Percentiles rank a stretch among this genome's conserved stretches.
Evolutionary conservation across 2,329 filamentous ascomycete genomes (phyloP).

Genomic region (Diaporthe nobilis): DNA sequence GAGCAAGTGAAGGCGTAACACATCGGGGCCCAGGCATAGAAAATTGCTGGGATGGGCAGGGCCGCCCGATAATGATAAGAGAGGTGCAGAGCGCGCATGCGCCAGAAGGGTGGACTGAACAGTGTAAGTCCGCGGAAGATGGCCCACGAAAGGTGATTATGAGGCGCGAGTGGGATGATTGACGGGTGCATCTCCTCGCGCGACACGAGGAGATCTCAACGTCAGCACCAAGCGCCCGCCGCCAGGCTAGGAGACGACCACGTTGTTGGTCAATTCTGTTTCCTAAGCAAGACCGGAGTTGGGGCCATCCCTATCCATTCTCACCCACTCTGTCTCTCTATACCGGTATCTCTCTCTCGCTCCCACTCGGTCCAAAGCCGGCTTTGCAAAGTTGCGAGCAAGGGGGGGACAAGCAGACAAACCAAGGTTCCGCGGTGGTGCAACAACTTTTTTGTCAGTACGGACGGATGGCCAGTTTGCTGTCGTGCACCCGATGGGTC

Average conservation of each 20-base stretch:
- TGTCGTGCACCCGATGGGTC: slow-evolving; percentile 20
- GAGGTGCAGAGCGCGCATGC: no score
- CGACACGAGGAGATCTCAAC: slow-evolving; percentile 21
- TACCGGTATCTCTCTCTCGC: neutral
- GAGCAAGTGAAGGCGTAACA: neutral
- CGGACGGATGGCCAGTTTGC: slow-evolving; percentile 8
- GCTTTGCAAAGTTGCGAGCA: neutral
- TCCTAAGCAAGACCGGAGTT: slow-evolving; percentile 14
- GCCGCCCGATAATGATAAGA: slow-evolving; percentile 5
- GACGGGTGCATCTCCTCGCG: slow-evolving; percentile 30
- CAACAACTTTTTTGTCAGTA: neutral
- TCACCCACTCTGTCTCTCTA: neutral
- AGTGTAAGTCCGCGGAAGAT: slow-evolving; percentile 23
- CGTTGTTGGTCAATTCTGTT: slow-evolving; percentile 28
- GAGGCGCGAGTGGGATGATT: slow-evolving; percentile 20
- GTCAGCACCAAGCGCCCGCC: slow-evolving; percentile 12
- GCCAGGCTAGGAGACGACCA: neutral
- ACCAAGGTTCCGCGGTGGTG: neutral
- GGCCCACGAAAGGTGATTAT: neutral
- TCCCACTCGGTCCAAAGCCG: slow-evolving; percentile 1
- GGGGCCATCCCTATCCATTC: neutral
- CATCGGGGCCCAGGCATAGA: neutral
- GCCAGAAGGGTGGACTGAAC: neutral
- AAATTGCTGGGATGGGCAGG: neutral
- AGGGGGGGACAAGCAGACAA: neutral